These are phyloP conservation scores for Neurospora sp. DNA, from an alignment of 495 filamentous ascomycete species.

Conservation along the genomic window DNA sequence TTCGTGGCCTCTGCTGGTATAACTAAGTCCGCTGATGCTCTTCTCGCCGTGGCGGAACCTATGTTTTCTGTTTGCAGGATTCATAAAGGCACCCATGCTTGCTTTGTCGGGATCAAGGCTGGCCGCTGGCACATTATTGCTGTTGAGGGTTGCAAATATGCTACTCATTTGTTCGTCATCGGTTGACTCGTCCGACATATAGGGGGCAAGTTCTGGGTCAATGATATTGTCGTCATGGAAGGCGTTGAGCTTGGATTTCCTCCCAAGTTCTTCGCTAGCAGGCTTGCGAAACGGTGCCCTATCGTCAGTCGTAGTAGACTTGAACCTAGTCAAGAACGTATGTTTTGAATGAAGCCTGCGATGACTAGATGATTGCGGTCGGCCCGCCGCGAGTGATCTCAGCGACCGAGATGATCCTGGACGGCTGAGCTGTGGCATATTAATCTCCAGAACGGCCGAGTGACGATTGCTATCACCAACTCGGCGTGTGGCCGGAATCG, in stretches of 20 bases:
- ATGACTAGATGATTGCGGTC: conserved; percentile 67
- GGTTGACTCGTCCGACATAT: conserved; percentile 90
- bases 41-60: conserved; percentile 65
- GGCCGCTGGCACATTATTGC: conserved; percentile 30
- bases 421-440: conserved; percentile 55
- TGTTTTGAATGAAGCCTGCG: conserved; percentile 81
- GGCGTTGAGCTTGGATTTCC: conserved; percentile 63
- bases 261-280: conserved; percentile 49
- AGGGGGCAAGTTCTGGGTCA: conserved; percentile 89
- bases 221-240: conserved; percentile 98
- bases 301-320: conserved; percentile 41
- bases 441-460: conserved; percentile 87
- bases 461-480: conserved; percentile 73
- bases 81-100: conserved; percentile 43
- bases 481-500: conserved; percentile 77
- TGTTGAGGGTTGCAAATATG: conserved; percentile 63
- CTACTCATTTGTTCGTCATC: conserved; percentile 85
- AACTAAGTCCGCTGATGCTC: conserved; percentile 50
- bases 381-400: conserved; percentile 57
- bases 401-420: conserved; percentile 91
- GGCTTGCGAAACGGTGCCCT: conserved; percentile 84
- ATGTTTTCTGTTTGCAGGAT: conserved; percentile 55
- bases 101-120: conserved; percentile 39
- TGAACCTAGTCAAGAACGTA: conserved; percentile 57
- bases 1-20: conserved; percentile 44